phyloP scores from a whole-genome alignment of 2,329 filamentous ascomycete species.

The Fusarium praegraminearum region DNA sequence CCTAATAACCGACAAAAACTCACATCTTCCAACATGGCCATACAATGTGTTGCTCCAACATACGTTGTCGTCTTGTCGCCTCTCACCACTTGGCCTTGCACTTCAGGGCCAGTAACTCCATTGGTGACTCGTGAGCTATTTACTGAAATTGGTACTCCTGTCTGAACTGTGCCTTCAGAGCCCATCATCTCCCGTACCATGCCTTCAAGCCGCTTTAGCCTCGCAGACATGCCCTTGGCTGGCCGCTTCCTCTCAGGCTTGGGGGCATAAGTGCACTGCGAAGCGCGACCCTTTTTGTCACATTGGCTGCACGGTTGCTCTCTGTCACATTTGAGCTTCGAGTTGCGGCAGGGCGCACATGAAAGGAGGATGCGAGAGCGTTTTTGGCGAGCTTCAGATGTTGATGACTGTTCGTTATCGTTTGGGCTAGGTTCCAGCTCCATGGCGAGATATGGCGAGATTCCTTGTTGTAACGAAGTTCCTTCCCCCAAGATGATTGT shows the following conservation, averaged over 20 bases:
- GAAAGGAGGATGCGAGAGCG: constrained; percentile 64
- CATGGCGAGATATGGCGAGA: constrained; percentile 4
- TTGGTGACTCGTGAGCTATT: constrained; percentile 10
- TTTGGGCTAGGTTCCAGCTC: constrained; percentile 42
- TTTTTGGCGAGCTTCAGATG: constrained; percentile 51
- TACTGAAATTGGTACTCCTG: not conserved
- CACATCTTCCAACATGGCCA: constrained; percentile 71
- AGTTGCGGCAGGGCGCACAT: constrained; percentile 64
- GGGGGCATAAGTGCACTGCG: constrained; percentile 63
- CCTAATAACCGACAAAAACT: constrained; percentile 41
- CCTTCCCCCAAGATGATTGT: no score
- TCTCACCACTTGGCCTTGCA: constrained; percentile 58
- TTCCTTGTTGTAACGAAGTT: not conserved
- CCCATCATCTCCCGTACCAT: constrained; percentile 70
- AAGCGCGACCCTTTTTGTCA: constrained; percentile 60
- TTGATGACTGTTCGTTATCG: constrained; percentile 36
- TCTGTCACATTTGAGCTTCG: constrained; percentile 70
- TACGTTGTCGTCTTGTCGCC: constrained; percentile 61
- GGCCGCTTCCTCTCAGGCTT: constrained; percentile 56
- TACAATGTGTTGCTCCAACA: constrained; percentile 70
- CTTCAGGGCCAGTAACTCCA: constrained; percentile 40
- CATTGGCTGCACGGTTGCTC: constrained; percentile 65
- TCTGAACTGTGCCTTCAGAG: constrained; percentile 45
- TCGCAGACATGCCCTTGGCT: constrained; percentile 64
- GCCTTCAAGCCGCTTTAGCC: constrained; percentile 66